Base-by-base conservation (phyloP, 495 filamentous ascomycete species). In the Aspergillus carlsbadensis region DNA sequence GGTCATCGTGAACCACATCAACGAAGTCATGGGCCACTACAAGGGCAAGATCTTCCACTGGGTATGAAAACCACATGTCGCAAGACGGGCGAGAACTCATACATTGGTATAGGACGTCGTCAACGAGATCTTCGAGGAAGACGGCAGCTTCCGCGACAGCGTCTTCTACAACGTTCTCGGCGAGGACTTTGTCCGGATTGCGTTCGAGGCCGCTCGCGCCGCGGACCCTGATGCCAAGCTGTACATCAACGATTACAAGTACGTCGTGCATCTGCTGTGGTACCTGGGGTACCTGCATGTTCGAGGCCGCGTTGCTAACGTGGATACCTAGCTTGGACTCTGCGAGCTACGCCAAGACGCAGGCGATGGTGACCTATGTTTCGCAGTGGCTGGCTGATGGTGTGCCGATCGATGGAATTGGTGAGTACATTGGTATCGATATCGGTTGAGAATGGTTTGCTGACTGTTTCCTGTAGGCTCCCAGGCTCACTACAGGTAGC, bases 361-460 rank as follows among this genome's bases (percentile, higher is more conserved):
- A 60, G 24, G 86, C 84, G 49, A 84, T 90, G 79, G 78, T 84
- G 40, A 68, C 56, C 40, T 74, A 86, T 63, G 87, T 89, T 65
- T 81, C 81, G 70, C 81, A 84, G 61, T 89, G 87, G 84, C 63
- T 86, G 40, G 74, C 79, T 10, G 77, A 71, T 10, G 87, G 87
- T 56, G 71, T 87, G 31, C 86, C 87, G 44, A 90, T 90, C 66
- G 87, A 91, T 66, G 87, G 87, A 59, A 88, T 91, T 51, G 81
- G 81, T 66, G 64, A 64, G 62, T 58, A 13, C 36, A 6, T 14
- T 35, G 24, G 17, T 21, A n/a, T n/a, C n/a, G n/a, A n/a, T n/a
- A n/a, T n/a, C n/a, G n/a, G n/a, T n/a, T 24, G 24, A 34, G 17
- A 2, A 13, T 26, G 11, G 26, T 45, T 6, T 22, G 52, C 53